Percentiles rank a stretch among this genome's conserved stretches.
These are phyloP conservation scores for Tricholoma sp. DNA, from an alignment of 768 basidiomycete species.

Conservation along the genomic window DNA sequence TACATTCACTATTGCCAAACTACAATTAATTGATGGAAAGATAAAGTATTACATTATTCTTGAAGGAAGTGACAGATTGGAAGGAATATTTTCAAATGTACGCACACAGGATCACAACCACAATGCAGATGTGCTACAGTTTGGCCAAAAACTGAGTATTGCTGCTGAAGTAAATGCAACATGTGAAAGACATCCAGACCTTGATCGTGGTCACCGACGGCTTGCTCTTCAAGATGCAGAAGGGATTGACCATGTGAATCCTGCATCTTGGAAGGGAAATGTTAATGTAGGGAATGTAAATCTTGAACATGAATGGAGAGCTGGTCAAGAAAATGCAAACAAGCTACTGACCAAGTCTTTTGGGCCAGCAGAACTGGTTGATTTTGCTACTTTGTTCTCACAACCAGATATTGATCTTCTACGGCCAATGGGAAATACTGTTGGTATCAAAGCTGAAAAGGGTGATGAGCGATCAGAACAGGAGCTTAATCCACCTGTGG, in stretches of 20 bases:
- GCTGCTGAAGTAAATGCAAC: slow-evolving; percentile 13
- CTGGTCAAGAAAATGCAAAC: not conserved
- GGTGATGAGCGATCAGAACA: too few species aligned
- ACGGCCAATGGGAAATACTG: not conserved
- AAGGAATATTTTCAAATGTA: slow-evolving; percentile 18
- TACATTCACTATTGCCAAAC: slow-evolving; percentile 17
- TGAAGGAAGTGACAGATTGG: slow-evolving; percentile 22
- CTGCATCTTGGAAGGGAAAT: not conserved
- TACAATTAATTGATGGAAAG: slow-evolving; percentile 6
- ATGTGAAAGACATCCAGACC: not conserved
- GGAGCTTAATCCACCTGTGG: too few species aligned
- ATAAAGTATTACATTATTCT: slow-evolving; percentile 14
- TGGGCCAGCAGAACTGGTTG: not conserved
- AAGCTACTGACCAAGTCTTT: not conserved
- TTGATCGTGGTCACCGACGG: not conserved
- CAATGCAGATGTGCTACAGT: slow-evolving; percentile 19
- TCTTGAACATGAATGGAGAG: not conserved
- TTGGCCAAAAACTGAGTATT: slow-evolving; percentile 15
- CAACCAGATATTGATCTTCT: not conserved
- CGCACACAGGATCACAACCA: slow-evolving; percentile 18
- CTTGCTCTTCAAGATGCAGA: not conserved
- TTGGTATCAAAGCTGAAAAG: not conserved
- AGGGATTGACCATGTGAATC: slow-evolving; percentile 2
- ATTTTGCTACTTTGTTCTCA: not conserved
- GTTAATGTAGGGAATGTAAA: not conserved